Conservation (phyloP, 2,329 filamentous ascomycete genomes). For the Sarocladiaceae sp. region DNA sequence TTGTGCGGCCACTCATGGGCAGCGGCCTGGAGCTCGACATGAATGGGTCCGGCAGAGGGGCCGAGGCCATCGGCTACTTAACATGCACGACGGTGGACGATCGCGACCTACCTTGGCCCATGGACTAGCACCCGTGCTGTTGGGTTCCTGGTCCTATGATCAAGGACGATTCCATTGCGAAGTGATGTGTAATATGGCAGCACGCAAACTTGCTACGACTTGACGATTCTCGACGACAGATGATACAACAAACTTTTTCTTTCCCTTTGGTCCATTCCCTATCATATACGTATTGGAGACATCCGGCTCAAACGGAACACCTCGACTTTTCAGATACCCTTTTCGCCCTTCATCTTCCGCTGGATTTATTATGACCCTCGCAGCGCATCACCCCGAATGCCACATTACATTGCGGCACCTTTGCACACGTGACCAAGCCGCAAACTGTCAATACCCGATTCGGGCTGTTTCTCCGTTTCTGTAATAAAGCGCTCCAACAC, state of each 20-base stretch:
- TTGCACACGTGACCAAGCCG: no score
- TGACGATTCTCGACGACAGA: neutral
- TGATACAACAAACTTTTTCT: neutral
- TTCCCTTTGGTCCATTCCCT: neutral
- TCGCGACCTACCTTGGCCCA: slow-evolving; percentile 46
- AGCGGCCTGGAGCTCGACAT: slow-evolving; percentile 81
- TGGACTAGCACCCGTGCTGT: no score
- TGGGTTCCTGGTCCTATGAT: no score
- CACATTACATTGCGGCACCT: no score
- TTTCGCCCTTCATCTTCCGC: slow-evolving; percentile 10
- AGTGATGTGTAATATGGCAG: no score
- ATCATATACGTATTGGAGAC: slow-evolving; percentile 1
- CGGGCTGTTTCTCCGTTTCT: slow-evolving; percentile 1
- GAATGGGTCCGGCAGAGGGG: slow-evolving; percentile 32
- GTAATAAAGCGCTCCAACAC: neutral
- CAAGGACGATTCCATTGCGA: no score
- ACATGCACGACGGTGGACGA: slow-evolving; percentile 46
- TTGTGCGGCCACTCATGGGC: slow-evolving; percentile 80
- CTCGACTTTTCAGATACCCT: slow-evolving; percentile 9
- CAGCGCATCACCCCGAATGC: no score
- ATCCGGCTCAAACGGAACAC: neutral
- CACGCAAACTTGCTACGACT: neutral
- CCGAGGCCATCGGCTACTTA: slow-evolving; percentile 42
- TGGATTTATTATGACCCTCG: no score
- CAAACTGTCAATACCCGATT: neutral